Evolutionary conservation across 306 rosid species (phyloP).

Genomic region (Betula pendula): DNA sequence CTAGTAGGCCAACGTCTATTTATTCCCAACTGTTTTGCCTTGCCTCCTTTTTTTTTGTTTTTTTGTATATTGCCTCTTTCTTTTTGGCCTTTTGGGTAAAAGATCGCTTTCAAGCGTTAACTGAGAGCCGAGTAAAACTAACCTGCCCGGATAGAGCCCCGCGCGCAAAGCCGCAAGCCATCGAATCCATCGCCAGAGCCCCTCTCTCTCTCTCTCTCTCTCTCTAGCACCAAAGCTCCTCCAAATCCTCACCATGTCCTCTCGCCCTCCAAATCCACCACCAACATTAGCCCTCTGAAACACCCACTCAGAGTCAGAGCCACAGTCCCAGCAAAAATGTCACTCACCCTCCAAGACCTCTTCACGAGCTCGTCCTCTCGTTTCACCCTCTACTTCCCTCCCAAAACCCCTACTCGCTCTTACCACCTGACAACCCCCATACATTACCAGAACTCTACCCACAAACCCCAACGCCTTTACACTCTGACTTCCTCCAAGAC

Average conservation of each 20-base stretch:
- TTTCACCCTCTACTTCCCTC: constrained; percentile 31
- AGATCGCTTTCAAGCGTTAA: neutral
- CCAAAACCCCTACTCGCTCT: constrained; percentile 26
- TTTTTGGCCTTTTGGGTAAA: too few relatives aligned
- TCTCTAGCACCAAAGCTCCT: neutral
- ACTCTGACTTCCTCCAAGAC: constrained; percentile 18
- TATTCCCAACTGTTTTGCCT: too few relatives aligned
- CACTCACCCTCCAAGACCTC: constrained; percentile 42
- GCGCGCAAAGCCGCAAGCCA: constrained; percentile 34
- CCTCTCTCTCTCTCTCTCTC: constrained; percentile 6
- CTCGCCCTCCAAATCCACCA: neutral
- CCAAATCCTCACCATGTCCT: neutral
- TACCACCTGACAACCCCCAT: constrained; percentile 30
- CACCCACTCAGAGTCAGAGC: neutral
- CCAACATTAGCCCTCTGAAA: neutral
- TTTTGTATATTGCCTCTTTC: too few relatives aligned
- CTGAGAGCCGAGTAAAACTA: neutral
- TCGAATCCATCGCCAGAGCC: constrained; percentile 30
- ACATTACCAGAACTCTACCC: constrained; percentile 29
- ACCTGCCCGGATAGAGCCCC: neutral
- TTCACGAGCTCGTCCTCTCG: constrained; percentile 40
- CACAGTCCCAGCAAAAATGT: constrained; percentile 39
- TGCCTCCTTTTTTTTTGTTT: too few relatives aligned
- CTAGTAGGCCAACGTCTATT: too few relatives aligned
- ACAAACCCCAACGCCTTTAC: constrained; percentile 10